Percentiles rank a stretch among this genome's conserved stretches.
These are phyloP conservation scores for Xylaria sp. DNA, from an alignment of 495 filamentous ascomycete genomes.

Conservation along the genomic window DNA sequence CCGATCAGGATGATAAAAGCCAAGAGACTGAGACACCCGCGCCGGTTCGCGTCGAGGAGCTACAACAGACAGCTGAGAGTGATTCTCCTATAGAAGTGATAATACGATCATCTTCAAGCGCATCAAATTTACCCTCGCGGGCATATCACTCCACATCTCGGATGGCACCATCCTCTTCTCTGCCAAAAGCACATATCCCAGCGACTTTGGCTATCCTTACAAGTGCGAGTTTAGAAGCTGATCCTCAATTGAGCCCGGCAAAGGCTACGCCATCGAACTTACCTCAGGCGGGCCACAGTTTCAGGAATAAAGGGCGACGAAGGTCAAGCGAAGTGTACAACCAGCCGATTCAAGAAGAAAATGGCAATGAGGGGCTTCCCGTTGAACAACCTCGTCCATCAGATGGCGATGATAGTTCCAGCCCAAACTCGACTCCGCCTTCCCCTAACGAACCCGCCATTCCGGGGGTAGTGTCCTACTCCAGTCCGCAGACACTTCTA, in stretches of 20 bases:
- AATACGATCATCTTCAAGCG: conserved; percentile 42
- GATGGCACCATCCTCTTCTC: conserved; percentile 47
- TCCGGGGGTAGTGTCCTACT: conserved; percentile 45
- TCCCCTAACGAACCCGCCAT: conserved; percentile 33
- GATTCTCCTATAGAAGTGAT: conserved; percentile 48
- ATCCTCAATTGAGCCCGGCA: conserved; percentile 35
- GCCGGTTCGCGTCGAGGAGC: conserved; percentile 68
- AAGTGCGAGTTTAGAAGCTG: conserved; percentile 22
- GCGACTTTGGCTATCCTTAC: conserved; percentile 30
- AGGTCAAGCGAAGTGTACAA: conserved; percentile 40
- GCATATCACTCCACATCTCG: conserved; percentile 53
- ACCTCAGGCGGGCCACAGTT: conserved; percentile 31
- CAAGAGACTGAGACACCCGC: conserved; percentile 57
- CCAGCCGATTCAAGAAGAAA: conserved; percentile 51
- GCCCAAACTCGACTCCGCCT: conserved; percentile 26
- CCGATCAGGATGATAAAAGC: conserved; percentile 32
- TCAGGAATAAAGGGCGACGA: conserved; percentile 31
- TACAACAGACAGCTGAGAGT: conserved; percentile 72
- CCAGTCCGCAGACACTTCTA: conserved; percentile 62
- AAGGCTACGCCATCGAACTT: conserved; percentile 27
- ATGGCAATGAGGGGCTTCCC: conserved; percentile 32
- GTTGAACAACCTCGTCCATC: conserved; percentile 29
- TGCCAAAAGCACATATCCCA: conserved; percentile 49
- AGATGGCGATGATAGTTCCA: conserved; percentile 26
- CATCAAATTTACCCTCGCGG: conserved; percentile 42